Conservation (phyloP, 1,284 basidiomycete species). For the Moesziomyces globuligerus region DNA sequence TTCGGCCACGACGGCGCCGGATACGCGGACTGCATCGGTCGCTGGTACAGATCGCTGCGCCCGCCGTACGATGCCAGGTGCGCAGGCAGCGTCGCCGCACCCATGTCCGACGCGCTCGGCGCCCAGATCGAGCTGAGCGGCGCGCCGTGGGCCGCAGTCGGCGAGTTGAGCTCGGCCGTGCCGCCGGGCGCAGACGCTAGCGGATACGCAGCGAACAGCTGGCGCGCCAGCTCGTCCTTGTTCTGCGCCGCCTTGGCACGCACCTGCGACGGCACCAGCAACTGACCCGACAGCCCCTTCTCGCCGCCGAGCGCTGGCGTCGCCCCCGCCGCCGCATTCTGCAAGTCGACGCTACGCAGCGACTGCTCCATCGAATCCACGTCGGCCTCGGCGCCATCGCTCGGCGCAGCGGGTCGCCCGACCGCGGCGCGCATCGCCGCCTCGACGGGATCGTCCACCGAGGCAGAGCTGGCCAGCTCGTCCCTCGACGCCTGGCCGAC, state of each 20-base stretch:
- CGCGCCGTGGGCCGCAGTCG: conserved; percentile 11
- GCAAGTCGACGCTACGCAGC: conserved; percentile 33
- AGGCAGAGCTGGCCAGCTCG: conserved; percentile 29
- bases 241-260: conserved; percentile 10
- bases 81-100: conserved; percentile 7
- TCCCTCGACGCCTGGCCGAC: too few species aligned
- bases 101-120: conserved; percentile 22
- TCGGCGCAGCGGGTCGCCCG: conserved; percentile 6
- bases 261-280: conserved; percentile 38
- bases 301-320: too few species aligned
- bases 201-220: conserved; percentile 29
- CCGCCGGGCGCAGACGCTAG: conserved; percentile 4
- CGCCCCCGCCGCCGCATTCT: conserved; percentile 15
- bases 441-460: conserved; percentile 58
- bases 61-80: conserved; percentile 21
- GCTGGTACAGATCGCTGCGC: conserved; percentile 15
- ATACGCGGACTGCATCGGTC: conserved; percentile 7
- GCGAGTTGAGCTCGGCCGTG: conserved; percentile 7
- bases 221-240: conserved; percentile 21
- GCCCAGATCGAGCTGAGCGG: conserved; percentile 50
- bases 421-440: conserved; percentile 59
- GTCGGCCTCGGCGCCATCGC: conserved; percentile 3
- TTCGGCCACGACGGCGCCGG: conserved; percentile 16
- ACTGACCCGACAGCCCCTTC: conserved; percentile 4
- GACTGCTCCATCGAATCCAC: conserved; percentile 31